Percentiles rank a stretch among this genome's conserved stretches.
These are phyloP conservation scores for Penicillium sp. DNA, from an alignment of 2,329 filamentous ascomycete species.

Conservation along the genomic window DNA sequence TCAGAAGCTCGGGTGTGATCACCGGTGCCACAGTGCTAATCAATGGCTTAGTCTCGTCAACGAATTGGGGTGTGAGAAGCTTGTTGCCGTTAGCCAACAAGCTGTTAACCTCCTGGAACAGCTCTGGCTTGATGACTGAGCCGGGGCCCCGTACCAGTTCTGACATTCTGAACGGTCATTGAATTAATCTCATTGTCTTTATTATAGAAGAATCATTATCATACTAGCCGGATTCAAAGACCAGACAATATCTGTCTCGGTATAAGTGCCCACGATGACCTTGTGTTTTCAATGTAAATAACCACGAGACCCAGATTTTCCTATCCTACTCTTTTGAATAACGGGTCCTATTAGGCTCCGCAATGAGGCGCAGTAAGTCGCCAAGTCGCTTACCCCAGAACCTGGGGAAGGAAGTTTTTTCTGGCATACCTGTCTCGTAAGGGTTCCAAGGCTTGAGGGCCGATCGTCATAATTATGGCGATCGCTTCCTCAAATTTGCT, in stretches of 20 bases:
- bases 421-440: not conserved
- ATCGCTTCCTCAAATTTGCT: not conserved
- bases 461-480: not conserved
- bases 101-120: constrained; percentile 19
- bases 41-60: constrained; percentile 27
- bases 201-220: not conserved
- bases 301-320: not conserved
- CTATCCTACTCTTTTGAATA: not conserved
- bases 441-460: not conserved
- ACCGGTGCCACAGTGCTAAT: constrained; percentile 25
- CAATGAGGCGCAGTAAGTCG: not conserved
- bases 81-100: constrained; percentile 27
- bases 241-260: not conserved
- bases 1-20: constrained; percentile 25
- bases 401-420: not conserved
- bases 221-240: too few species aligned
- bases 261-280: not conserved
- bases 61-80: constrained; percentile 31
- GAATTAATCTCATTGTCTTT: not conserved
- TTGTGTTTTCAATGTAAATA: not conserved
- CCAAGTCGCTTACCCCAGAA: constrained; percentile 1
- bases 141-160: not conserved
- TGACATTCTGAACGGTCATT: not conserved
- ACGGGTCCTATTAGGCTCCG: not conserved
- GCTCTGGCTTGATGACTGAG: constrained; percentile 19